These are phyloP conservation scores for Cystofilobasidium bisporidii DNA, from an alignment of 768 basidiomycete genomes.

Conservation along the genomic window DNA sequence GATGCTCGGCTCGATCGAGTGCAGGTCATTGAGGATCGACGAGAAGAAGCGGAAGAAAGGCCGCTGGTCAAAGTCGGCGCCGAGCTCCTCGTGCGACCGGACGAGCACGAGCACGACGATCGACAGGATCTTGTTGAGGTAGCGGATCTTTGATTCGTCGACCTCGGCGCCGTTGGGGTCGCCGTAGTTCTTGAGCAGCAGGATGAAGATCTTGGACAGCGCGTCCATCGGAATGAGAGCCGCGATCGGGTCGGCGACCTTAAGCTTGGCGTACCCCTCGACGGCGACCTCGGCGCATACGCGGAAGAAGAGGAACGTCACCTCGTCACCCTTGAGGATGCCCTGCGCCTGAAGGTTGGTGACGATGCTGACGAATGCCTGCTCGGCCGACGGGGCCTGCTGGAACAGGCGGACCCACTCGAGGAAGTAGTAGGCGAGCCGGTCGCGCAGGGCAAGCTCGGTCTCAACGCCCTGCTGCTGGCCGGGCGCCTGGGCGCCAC, in stretches of 20 bases:
- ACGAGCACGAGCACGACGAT: conserved; percentile 94
- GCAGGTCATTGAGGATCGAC: conserved; percentile 83
- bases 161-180: conserved; percentile 82
- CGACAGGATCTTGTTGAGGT: conserved; percentile 90
- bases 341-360: conserved; percentile 95
- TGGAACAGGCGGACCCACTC: conserved; percentile 94
- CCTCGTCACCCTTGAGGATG: conserved; percentile 87
- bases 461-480: conserved; percentile 26
- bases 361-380: conserved; percentile 90
- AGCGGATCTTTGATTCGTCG: conserved; percentile 90
- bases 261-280: conserved; percentile 56
- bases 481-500: conserved; percentile 18
- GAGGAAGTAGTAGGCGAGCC: conserved; percentile 40
- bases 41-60: conserved; percentile 99
- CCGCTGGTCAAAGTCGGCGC: conserved; percentile 82
- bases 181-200: conserved; percentile 99
- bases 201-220: conserved; percentile 84
- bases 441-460: conserved; percentile 37
- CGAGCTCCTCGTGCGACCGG: conserved; percentile 89
- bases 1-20: conserved; percentile 70
- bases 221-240: conserved; percentile 76
- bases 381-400: conserved; percentile 79
- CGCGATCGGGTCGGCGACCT: conserved; percentile 33
- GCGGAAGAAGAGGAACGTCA: conserved; percentile 96
- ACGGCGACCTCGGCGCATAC: conserved; percentile 93